phyloP scores from a whole-genome alignment of 495 filamentous ascomycete species.

The Articulospora tetracladia region DNA sequence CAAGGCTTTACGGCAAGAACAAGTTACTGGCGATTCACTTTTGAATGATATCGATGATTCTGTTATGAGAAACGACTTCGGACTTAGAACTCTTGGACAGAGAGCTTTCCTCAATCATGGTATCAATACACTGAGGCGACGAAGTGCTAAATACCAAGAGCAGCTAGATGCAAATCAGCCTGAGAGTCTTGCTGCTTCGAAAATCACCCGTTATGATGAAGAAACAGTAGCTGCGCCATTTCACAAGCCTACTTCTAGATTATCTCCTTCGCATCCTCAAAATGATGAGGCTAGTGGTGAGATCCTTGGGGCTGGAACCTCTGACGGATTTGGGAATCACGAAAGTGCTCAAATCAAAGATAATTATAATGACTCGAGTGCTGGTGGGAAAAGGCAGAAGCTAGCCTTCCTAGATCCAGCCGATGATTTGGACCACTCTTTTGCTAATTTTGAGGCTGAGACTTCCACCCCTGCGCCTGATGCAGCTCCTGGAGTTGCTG shows the following conservation, averaged over 20 bases:
- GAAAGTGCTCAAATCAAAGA: not conserved
- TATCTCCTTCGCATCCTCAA: not conserved
- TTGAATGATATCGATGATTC: slow-evolving; percentile 44
- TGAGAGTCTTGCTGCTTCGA: not conserved
- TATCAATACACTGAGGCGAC: slow-evolving; percentile 39
- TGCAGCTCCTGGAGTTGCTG: no score
- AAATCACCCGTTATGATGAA: not conserved
- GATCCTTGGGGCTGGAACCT: no score
- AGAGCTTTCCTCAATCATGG: slow-evolving; percentile 40
- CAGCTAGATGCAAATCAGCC: slow-evolving; percentile 5
- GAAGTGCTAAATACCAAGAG: slow-evolving; percentile 36
- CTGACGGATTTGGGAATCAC: not conserved
- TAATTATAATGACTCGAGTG: not conserved
- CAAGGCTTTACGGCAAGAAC: slow-evolving; percentile 49
- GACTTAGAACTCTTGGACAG: slow-evolving; percentile 43
- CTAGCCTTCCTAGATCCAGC: slow-evolving; percentile 14
- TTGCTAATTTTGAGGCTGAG: not conserved
- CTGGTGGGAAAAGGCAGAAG: slow-evolving; percentile 40
- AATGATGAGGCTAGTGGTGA: no score
- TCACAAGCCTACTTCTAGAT: not conserved
- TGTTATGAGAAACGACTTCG: slow-evolving; percentile 46
- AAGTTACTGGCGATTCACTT: slow-evolving; percentile 59
- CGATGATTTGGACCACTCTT: not conserved
- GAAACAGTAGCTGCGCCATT: not conserved
- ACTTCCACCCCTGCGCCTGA: not conserved